Conservation (phyloP, 176 grass and related monocot species). For the Phragmites australis region DNA sequence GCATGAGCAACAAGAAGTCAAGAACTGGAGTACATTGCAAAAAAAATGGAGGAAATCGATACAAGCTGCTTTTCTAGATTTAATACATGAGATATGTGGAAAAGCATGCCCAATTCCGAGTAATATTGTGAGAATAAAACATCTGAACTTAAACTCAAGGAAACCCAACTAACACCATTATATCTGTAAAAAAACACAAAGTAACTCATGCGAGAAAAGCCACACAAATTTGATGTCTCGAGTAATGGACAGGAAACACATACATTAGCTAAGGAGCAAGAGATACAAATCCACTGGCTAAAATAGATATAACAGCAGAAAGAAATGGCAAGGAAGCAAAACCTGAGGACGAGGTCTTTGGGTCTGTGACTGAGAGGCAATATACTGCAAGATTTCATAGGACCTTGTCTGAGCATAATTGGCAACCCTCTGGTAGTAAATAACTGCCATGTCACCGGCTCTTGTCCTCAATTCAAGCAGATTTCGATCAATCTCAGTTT, state of each 20-base stretch:
- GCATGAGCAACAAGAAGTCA: neutral
- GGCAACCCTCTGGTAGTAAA: constrained; percentile 62
- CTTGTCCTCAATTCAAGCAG: constrained; percentile 77
- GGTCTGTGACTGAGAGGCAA: constrained; percentile 59
- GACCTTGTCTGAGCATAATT: constrained; percentile 76
- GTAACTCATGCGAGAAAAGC: neutral
- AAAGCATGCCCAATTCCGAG: neutral
- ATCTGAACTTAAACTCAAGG: constrained; percentile 8
- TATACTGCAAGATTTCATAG: constrained; percentile 77
- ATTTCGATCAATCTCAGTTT: constrained; percentile 78
- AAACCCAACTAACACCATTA: neutral
- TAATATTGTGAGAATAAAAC: constrained; percentile 25
- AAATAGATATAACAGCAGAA: constrained; percentile 20
- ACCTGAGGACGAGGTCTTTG: constrained; percentile 45
- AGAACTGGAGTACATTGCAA: neutral
- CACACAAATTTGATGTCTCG: neutral
- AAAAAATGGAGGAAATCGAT: neutral
- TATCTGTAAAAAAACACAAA: constrained; percentile 13
- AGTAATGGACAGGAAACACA: neutral
- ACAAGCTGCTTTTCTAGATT: neutral
- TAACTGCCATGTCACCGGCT: constrained; percentile 47
- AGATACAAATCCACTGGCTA: neutral
- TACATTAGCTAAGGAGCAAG: neutral
- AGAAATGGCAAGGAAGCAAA: constrained; percentile 17
- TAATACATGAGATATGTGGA: neutral